Percentiles rank a stretch among this genome's conserved stretches.
These are phyloP conservation scores for Piloderma croceum DNA, from an alignment of 768 basidiomycete species.

Conservation along the genomic window DNA sequence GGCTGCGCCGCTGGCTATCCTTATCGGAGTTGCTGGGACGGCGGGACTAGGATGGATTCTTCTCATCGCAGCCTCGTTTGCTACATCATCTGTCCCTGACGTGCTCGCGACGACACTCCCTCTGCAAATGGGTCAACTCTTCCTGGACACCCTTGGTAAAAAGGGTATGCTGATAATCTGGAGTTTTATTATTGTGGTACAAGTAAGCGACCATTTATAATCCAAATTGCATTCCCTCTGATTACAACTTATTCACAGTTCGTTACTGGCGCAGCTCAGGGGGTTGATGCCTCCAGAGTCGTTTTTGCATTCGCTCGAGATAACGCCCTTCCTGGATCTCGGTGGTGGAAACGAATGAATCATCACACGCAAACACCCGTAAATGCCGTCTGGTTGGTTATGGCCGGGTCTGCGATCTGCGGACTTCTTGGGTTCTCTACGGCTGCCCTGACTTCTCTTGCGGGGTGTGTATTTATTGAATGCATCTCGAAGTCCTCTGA, in stretches of 20 bases:
- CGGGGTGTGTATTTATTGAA: slow-evolving; percentile 42
- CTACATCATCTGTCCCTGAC: slow-evolving; percentile 47
- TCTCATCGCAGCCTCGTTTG: slow-evolving; percentile 60
- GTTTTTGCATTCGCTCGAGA: slow-evolving; percentile 73
- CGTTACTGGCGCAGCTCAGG: slow-evolving; percentile 70
- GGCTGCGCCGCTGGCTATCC: slow-evolving; percentile 64
- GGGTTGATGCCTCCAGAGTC: slow-evolving; percentile 69
- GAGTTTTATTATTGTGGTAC: slow-evolving; percentile 64
- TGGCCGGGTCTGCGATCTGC: slow-evolving; percentile 47
- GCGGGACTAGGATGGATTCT: slow-evolving; percentile 62
- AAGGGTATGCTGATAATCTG: slow-evolving; percentile 67
- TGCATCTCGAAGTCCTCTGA: slow-evolving; percentile 2
- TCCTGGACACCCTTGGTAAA: slow-evolving; percentile 60
- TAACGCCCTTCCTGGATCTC: slow-evolving; percentile 67
- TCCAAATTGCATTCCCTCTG: background rate
- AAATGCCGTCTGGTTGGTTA: slow-evolving; percentile 73
- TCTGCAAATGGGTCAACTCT: slow-evolving; percentile 68
- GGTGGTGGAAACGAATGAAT: slow-evolving; percentile 63
- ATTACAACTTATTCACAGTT: slow-evolving; percentile 43
- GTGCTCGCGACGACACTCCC: slow-evolving; percentile 47
- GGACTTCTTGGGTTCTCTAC: slow-evolving; percentile 62
- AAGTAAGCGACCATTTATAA: slow-evolving; percentile 24
- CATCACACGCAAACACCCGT: slow-evolving; percentile 59
- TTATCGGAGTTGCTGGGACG: slow-evolving; percentile 56
- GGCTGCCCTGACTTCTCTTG: slow-evolving; percentile 59